A percentile compares a stretch with the other conserved stretches of the same genome.
Evolutionary conservation across 768 basidiomycete species (phyloP).

Genomic region (Boletus pseudopeckii): DNA sequence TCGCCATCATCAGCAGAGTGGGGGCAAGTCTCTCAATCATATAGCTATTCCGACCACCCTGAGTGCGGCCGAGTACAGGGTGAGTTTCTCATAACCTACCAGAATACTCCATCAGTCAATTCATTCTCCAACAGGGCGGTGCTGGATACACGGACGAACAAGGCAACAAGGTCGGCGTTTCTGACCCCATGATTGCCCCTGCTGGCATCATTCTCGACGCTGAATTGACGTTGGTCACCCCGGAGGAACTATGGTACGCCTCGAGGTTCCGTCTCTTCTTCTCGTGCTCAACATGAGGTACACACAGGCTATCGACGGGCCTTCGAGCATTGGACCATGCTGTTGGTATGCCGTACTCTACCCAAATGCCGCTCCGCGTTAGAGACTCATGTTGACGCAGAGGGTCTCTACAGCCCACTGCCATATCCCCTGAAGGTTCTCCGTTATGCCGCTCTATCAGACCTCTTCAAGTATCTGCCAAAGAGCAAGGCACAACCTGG

Average conservation of each 20-base stretch:
- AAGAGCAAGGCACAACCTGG: slow-evolving; percentile 55
- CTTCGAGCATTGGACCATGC: slow-evolving; percentile 78
- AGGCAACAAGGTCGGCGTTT: slow-evolving; percentile 58
- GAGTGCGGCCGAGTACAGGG: slow-evolving; percentile 74
- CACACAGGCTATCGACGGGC: slow-evolving; percentile 68
- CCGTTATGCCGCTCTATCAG: slow-evolving; percentile 62
- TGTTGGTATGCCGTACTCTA: slow-evolving; percentile 47
- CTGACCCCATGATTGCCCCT: slow-evolving; percentile 56
- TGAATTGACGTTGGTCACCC: slow-evolving; percentile 67
- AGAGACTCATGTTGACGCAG: neutral
- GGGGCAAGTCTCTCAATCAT: slow-evolving; percentile 52
- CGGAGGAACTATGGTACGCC: slow-evolving; percentile 66
- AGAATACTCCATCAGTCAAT: neutral
- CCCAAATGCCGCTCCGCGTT: neutral
- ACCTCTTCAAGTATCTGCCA: slow-evolving; percentile 74
- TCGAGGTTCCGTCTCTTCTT: slow-evolving; percentile 3
- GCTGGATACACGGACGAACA: slow-evolving; percentile 72
- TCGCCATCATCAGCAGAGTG: slow-evolving; percentile 53
- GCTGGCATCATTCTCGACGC: slow-evolving; percentile 76
- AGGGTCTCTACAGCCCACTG: slow-evolving; percentile 61
- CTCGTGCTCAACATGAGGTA: slow-evolving; percentile 12
- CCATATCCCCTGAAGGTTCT: slow-evolving; percentile 60
- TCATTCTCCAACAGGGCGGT: slow-evolving; percentile 40
- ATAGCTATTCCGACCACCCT: slow-evolving; percentile 83
- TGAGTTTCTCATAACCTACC: slow-evolving; percentile 27